Conservation (phyloP, 768 basidiomycete genomes). For the Mycena floridula region DNA sequence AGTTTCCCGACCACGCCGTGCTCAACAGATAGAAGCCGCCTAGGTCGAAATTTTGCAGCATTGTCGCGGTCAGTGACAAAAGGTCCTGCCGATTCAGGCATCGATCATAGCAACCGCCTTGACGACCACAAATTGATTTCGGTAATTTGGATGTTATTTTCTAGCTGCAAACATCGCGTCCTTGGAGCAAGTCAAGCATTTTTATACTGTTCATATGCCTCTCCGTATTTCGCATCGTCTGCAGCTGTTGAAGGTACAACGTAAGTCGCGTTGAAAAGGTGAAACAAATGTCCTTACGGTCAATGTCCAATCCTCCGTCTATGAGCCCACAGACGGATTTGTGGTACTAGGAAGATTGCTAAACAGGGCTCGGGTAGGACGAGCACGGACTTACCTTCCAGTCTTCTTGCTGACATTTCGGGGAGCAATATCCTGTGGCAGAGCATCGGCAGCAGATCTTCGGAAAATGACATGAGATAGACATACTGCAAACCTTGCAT, state of each 20-base stretch:
- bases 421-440: neutral
- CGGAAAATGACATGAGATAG: neutral
- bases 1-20: too few relatives aligned
- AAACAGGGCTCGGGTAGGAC: neutral
- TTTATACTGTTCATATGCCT: too few relatives aligned
- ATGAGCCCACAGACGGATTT: neutral
- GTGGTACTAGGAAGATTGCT: neutral
- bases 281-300: neutral
- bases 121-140: neutral
- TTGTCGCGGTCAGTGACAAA: too few relatives aligned
- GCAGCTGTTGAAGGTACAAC: neutral
- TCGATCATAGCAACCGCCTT: neutral
- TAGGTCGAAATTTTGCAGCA: too few relatives aligned
- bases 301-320: too few relatives aligned
- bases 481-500: too few relatives aligned
- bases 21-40: too few relatives aligned
- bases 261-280: neutral
- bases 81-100: neutral
- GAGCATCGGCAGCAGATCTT: neutral
- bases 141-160: neutral
- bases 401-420: neutral
- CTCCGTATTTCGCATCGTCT: neutral
- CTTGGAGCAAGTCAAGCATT: neutral
- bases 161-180: neutral
- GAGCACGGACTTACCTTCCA: neutral